A percentile compares a stretch with the other conserved stretches of the same genome.
Evolutionary conservation across 202 grass and related monocot genomes (phyloP).

Genomic region (Schoenoplectus triqueter): DNA sequence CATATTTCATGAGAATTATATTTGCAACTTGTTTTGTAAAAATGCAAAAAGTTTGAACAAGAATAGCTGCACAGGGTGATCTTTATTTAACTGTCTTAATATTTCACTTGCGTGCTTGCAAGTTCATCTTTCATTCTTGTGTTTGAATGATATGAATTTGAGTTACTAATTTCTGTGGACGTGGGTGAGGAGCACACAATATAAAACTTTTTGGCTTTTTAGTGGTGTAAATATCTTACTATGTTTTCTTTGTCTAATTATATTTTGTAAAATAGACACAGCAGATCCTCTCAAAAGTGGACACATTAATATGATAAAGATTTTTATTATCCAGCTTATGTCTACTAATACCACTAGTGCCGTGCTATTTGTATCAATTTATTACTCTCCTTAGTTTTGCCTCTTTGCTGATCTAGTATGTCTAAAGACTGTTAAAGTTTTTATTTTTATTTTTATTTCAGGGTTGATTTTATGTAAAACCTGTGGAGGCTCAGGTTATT

Average conservation of each 20-base stretch:
- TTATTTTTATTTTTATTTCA: conserved; percentile 34
- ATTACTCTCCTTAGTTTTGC: not conserved
- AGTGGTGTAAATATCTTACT: not conserved
- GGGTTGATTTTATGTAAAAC: conserved; percentile 91
- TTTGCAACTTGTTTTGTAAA: not conserved
- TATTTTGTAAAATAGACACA: not conserved
- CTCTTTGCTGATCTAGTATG: not conserved
- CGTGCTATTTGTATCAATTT: not conserved
- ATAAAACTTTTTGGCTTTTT: not conserved
- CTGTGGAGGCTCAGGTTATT: conserved; percentile 90
- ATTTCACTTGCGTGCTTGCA: not conserved
- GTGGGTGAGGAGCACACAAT: not conserved
- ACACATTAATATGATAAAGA: not conserved
- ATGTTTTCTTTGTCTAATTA: not conserved
- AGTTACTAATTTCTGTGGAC: not conserved
- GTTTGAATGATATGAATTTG: conserved; percentile 19
- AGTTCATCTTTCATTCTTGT: not conserved
- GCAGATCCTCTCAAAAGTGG: not conserved
- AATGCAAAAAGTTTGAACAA: not conserved
- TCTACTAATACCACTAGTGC: not conserved
- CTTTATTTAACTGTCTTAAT: not conserved
- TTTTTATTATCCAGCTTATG: not conserved
- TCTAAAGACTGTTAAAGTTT: not conserved
- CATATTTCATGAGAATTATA: not conserved
- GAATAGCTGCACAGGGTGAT: not conserved